Conservation (phyloP, 139 green algal genomes). For the Closterium sp. region DNA sequence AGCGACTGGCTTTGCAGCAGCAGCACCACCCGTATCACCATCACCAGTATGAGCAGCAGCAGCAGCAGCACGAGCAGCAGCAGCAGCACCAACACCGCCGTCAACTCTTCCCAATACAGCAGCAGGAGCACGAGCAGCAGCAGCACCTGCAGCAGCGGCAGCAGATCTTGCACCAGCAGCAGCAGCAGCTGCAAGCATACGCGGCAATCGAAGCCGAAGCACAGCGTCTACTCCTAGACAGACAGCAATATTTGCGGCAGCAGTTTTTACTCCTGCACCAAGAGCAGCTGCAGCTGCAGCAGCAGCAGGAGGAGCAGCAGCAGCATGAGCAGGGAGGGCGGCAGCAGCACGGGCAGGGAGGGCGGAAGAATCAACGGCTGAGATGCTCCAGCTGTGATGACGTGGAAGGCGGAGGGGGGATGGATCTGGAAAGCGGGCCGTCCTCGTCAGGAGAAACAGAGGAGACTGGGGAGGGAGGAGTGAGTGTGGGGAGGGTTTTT, state of each 20-base stretch:
- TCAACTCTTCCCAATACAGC: not conserved
- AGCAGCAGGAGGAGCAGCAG: not conserved
- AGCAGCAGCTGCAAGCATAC: not conserved
- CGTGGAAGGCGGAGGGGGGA: not conserved
- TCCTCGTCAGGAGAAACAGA: not conserved
- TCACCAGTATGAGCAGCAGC: not conserved
- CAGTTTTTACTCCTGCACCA: not conserved
- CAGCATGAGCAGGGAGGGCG: not conserved
- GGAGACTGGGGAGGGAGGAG: not conserved
- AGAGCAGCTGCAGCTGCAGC: not conserved
- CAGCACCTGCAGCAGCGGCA: not conserved
- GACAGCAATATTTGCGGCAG: not conserved
- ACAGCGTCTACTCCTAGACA: not conserved
- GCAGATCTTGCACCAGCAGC: not conserved
- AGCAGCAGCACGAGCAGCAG: not conserved
- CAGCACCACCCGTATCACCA: not conserved
- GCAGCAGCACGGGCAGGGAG: not conserved
- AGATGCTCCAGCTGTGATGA: not conserved
- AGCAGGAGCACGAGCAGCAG: not conserved
- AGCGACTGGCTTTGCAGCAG: not conserved
- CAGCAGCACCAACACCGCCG: not conserved
- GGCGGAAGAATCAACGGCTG: not conserved
- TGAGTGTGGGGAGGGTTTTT: not conserved
- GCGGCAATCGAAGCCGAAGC: not conserved
- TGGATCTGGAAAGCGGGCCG: not conserved